phyloP scores from a whole-genome alignment of 306 rosid genomes.

The Boehmeria nivea region DNA sequence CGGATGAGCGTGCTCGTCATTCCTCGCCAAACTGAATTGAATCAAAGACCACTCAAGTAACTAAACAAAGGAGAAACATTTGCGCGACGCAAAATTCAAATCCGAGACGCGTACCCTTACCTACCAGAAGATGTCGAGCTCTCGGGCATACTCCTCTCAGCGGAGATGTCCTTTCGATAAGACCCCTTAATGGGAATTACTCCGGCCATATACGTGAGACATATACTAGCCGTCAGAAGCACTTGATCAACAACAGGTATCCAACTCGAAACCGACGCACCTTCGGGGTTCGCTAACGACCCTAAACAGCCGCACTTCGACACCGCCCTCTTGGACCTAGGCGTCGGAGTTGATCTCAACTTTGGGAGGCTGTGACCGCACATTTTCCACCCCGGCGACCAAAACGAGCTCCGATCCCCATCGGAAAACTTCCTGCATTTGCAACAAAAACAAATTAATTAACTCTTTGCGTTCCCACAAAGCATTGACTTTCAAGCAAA shows the following conservation, averaged over 20 bases:
- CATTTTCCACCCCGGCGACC: constrained; percentile 29
- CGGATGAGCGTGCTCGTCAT: constrained; percentile 38
- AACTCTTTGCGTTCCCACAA: neutral
- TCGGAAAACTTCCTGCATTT: constrained; percentile 44
- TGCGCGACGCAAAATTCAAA: constrained; percentile 24
- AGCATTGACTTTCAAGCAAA: neutral
- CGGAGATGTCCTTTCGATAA: constrained; percentile 38
- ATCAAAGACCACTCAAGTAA: constrained; percentile 23
- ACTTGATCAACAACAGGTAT: constrained; percentile 65
- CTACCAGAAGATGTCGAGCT: constrained; percentile 78
- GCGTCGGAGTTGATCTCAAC: constrained; percentile 24
- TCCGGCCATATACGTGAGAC: constrained; percentile 85
- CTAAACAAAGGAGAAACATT: constrained; percentile 11
- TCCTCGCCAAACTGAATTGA: constrained; percentile 47
- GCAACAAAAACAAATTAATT: neutral
- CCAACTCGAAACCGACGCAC: constrained; percentile 46
- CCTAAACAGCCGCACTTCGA: constrained; percentile 49
- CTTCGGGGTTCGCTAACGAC: constrained; percentile 55
- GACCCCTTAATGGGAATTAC: constrained; percentile 51
- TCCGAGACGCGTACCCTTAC: constrained; percentile 77
- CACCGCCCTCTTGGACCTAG: constrained; percentile 26
- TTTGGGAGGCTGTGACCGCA: constrained; percentile 27
- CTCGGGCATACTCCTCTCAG: constrained; percentile 31
- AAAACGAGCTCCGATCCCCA: constrained; percentile 30
- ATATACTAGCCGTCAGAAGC: constrained; percentile 79